Percentiles rank a stretch among this genome's conserved stretches.
Evolutionary conservation across 2,329 filamentous ascomycete genomes (phyloP).

Genomic region (Fonsecaea erecta): DNA sequence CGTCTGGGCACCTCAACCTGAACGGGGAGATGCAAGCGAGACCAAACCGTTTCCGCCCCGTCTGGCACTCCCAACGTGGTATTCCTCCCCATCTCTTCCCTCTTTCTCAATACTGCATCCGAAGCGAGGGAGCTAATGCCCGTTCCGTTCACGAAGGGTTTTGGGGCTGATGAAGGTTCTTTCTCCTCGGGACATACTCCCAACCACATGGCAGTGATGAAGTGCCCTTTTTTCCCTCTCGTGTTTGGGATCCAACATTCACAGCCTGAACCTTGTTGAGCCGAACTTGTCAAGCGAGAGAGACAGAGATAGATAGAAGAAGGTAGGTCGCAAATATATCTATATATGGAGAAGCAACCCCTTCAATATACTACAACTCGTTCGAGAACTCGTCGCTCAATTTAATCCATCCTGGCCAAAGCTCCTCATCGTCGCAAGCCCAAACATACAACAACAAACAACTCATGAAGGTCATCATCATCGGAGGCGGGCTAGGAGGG

Average conservation of each 20-base stretch:
- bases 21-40: background rate
- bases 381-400: too few relatives aligned
- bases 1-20: background rate
- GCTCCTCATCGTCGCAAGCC: too few relatives aligned
- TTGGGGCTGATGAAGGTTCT: background rate
- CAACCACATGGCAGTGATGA: background rate
- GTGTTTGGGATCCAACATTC: background rate
- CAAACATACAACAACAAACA: background rate
- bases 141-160: background rate
- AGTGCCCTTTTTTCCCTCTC: background rate
- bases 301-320: too few relatives aligned
- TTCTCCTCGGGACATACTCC: background rate
- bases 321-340: background rate
- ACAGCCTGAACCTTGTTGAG: background rate
- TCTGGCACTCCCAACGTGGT: background rate
- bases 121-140: background rate
- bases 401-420: too few relatives aligned
- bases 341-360: constrained; percentile 1
- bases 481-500: constrained; percentile 23
- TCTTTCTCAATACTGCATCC: background rate
- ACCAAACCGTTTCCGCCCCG: too few relatives aligned
- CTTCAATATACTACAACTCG: too few relatives aligned
- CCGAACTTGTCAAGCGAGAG: too few relatives aligned
- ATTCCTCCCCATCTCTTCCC: background rate
- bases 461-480: constrained; percentile 27